phyloP scores from a whole-genome alignment of 2,329 filamentous ascomycete genomes.

The Talaromyces verruculosus region DNA sequence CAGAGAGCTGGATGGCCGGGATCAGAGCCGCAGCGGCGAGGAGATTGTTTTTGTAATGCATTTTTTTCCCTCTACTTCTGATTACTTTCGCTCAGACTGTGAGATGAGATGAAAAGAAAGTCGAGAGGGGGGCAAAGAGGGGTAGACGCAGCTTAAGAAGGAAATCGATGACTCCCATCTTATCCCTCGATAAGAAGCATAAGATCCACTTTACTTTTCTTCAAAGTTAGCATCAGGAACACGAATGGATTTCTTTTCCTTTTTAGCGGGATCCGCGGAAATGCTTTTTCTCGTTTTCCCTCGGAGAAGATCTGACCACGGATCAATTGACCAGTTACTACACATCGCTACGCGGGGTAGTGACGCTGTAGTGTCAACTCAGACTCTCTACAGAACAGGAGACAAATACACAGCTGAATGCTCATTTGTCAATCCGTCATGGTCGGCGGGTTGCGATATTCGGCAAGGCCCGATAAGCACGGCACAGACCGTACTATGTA shows the following conservation, averaged over 20 bases:
- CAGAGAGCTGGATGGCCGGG: slow-evolving; percentile 12
- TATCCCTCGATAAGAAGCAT: slow-evolving; percentile 3
- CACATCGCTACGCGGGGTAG: not conserved
- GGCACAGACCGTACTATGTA: not conserved
- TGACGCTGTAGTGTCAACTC: too few relatives aligned
- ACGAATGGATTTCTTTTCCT: not conserved
- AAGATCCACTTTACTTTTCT: not conserved
- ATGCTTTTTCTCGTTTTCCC: not conserved
- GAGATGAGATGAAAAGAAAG: not conserved
- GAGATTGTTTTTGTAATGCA: slow-evolving; percentile 10
- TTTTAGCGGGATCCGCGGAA: not conserved
- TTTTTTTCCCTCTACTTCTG: not conserved
- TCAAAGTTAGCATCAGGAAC: not conserved
- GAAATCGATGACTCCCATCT: not conserved
- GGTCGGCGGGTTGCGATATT: not conserved
- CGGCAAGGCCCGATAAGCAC: not conserved
- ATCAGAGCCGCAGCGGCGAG: slow-evolving; percentile 17
- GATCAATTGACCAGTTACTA: not conserved
- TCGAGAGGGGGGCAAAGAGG: not conserved
- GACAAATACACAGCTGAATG: not conserved
- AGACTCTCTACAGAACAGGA: too few relatives aligned
- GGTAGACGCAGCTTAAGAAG: slow-evolving; percentile 2
- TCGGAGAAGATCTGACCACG: not conserved
- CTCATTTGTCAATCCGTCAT: not conserved
- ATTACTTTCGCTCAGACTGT: not conserved